Conservation (phyloP, 108 stramenopile species). For the Mayamaea pseudoterrestris region DNA sequence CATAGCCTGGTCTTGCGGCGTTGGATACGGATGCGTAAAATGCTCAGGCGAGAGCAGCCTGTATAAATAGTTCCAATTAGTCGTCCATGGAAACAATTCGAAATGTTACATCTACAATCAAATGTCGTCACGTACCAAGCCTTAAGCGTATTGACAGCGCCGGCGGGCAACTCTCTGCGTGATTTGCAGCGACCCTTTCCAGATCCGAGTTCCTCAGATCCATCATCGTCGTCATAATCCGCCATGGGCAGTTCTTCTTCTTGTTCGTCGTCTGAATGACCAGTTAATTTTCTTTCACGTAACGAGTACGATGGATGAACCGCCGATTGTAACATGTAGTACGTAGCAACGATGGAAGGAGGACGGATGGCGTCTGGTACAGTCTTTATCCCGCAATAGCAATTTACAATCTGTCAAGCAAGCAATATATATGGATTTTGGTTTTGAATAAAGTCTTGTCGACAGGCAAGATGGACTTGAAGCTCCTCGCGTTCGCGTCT, state of each 20-base stretch:
- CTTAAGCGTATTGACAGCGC: slow-evolving; percentile 82
- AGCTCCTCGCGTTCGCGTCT: no score
- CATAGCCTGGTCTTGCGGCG: slow-evolving; percentile 83
- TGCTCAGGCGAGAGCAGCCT: slow-evolving; percentile 81
- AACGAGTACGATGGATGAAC: slow-evolving; percentile 8
- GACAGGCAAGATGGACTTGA: no score
- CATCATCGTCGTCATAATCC: slow-evolving; percentile 4
- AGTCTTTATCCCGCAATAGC: no score
- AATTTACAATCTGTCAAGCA: no score
- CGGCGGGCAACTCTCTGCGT: slow-evolving; percentile 82
- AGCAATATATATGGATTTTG: no score
- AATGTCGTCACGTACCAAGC: no score
- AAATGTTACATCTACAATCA: no score
- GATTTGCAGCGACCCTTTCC: slow-evolving; percentile 41
- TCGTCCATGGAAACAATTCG: no score
- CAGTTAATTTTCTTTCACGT: slow-evolving; percentile 5
- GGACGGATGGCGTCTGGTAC: no score
- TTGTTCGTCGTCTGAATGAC: slow-evolving; percentile 1
- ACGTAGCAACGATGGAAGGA: no score
- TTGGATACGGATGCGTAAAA: slow-evolving; percentile 88
- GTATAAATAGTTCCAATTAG: no score
- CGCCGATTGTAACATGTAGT: slow-evolving; percentile 11
- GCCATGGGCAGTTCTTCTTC: not conserved
- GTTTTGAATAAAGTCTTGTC: no score
- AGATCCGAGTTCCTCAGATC: slow-evolving; percentile 3